These are phyloP conservation scores for Vachellia pachyceras DNA, from an alignment of 306 rosid species.

Conservation along the genomic window DNA sequence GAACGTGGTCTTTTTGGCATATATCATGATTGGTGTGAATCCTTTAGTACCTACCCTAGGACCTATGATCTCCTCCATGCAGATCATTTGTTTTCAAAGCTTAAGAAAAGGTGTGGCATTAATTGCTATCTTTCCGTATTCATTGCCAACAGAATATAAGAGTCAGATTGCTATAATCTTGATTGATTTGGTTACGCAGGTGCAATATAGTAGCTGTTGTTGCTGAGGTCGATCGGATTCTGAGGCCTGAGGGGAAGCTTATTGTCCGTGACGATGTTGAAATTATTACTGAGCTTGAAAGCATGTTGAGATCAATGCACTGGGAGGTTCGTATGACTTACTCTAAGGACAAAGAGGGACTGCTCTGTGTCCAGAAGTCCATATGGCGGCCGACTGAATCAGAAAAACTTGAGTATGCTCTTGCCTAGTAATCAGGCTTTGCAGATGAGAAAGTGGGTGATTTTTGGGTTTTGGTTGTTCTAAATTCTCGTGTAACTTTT, in stretches of 20 bases:
- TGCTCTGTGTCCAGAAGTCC: slow-evolving; percentile 88
- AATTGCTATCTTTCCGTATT: slow-evolving; percentile 34
- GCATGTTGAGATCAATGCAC: slow-evolving; percentile 69
- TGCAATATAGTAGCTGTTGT: slow-evolving; percentile 69
- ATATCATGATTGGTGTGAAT: slow-evolving; percentile 98
- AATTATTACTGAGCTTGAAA: slow-evolving; percentile 67
- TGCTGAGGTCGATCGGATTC: slow-evolving; percentile 91
- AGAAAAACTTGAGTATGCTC: slow-evolving; percentile 73
- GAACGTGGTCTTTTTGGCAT: too few species aligned
- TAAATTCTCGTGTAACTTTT: slow-evolving; percentile 44
- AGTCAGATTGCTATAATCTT: slow-evolving; percentile 6
- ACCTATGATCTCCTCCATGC: slow-evolving; percentile 95
- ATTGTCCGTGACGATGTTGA: slow-evolving; percentile 80
- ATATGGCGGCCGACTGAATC: slow-evolving; percentile 79
- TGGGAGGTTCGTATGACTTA: slow-evolving; percentile 95
- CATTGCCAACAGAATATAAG: slow-evolving; percentile 21
- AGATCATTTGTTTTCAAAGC: slow-evolving; percentile 86
- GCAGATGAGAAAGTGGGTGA: slow-evolving; percentile 37
- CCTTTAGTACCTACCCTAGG: slow-evolving; percentile 95
- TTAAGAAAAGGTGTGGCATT: slow-evolving; percentile 63
- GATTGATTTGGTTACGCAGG: slow-evolving; percentile 49
- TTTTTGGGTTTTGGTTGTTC: slow-evolving; percentile 44
- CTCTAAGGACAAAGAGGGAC: slow-evolving; percentile 88
- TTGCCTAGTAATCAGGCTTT: slow-evolving; percentile 47
- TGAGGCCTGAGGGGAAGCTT: slow-evolving; percentile 92